phyloP scores from a whole-genome alignment of 306 rosid genomes.

The Trifolium dubium region DNA sequence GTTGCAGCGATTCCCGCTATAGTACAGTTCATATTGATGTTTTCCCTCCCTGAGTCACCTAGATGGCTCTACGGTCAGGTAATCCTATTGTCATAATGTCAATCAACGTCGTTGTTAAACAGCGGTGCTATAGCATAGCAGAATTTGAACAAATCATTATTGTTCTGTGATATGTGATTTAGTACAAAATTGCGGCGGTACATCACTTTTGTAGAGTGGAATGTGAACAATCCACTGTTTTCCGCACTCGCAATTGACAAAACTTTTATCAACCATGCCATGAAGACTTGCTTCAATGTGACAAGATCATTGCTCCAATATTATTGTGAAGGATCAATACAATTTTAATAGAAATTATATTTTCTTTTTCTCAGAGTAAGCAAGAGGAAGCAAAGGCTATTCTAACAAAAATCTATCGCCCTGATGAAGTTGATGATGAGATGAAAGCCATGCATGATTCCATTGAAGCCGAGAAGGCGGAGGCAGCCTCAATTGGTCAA shows the following conservation, averaged over 20 bases:
- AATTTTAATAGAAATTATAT: not conserved
- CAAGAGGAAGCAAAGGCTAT: slow-evolving; percentile 62
- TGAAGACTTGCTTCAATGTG: not conserved
- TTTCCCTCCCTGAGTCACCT: slow-evolving; percentile 85
- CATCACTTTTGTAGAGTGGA: too few relatives aligned
- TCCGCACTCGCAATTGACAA: too few relatives aligned
- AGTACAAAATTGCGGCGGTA: not conserved
- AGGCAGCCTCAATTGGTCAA: slow-evolving; percentile 54
- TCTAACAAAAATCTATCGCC: slow-evolving; percentile 56
- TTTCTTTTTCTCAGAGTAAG: slow-evolving; percentile 49
- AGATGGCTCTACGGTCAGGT: slow-evolving; percentile 87
- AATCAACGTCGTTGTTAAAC: not conserved
- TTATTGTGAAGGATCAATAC: not conserved
- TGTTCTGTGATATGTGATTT: not conserved
- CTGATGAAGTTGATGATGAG: slow-evolving; percentile 64
- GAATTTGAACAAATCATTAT: not conserved
- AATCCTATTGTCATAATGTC: not conserved
- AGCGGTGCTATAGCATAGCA: not conserved
- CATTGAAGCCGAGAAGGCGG: slow-evolving; percentile 59
- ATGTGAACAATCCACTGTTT: too few relatives aligned
- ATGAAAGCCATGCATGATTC: slow-evolving; percentile 63
- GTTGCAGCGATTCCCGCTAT: slow-evolving; percentile 74
- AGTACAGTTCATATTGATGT: slow-evolving; percentile 71
- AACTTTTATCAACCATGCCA: not conserved
- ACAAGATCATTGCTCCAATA: not conserved